A percentile compares a stretch with the other conserved stretches of the same genome.
phyloP scores from a whole-genome alignment of 129 eudicot species.

The Centrapalus pauciflorus region DNA sequence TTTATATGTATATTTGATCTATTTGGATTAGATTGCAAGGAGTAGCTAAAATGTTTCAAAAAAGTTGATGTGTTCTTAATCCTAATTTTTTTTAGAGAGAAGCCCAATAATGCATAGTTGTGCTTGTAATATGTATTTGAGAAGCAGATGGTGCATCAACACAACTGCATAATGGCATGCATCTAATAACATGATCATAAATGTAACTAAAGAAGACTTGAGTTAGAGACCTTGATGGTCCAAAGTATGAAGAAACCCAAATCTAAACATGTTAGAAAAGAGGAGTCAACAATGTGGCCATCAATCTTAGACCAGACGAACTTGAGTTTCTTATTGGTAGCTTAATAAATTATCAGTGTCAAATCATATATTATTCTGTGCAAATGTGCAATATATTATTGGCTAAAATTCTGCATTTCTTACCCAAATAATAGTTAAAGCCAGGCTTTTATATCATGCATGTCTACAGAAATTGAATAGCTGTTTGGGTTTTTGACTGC shows the following conservation, averaged over 20 bases:
- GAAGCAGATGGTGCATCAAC: neutral
- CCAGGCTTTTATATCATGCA: neutral
- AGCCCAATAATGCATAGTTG: neutral
- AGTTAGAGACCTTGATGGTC: neutral
- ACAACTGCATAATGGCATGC: neutral
- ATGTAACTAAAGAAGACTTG: neutral
- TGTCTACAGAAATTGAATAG: neutral
- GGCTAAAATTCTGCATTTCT: neutral
- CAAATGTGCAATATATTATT: neutral
- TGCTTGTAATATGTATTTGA: too few relatives aligned
- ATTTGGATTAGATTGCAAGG: neutral
- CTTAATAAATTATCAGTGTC: neutral
- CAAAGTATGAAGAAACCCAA: neutral
- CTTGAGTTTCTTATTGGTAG: neutral
- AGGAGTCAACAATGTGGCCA: neutral
- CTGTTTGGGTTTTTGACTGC: neutral
- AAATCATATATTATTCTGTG: too few relatives aligned
- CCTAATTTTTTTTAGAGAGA: neutral
- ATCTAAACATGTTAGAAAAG: neutral
- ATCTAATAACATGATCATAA: neutral
- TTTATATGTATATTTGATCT: neutral
- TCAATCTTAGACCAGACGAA: neutral
- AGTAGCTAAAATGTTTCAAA: neutral
- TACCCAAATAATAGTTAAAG: neutral
- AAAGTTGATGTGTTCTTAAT: neutral